These are phyloP conservation scores for Fusarium continuum DNA, from an alignment of 2,329 filamentous ascomycete genomes.

Conservation along the genomic window DNA sequence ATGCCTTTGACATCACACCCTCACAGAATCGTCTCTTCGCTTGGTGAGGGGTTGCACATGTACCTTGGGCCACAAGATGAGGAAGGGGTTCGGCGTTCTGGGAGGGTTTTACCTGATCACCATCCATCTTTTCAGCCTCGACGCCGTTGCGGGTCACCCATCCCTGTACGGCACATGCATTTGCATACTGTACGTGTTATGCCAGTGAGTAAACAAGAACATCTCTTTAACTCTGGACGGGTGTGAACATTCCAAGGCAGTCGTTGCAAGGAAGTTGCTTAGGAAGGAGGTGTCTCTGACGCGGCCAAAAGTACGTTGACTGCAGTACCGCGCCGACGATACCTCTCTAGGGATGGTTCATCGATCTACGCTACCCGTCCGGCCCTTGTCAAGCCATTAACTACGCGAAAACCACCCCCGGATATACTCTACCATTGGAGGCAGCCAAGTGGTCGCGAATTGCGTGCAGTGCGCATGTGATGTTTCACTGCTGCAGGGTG, in stretches of 20 bases:
- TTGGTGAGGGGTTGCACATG: conserved; percentile 13
- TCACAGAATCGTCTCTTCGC: background rate
- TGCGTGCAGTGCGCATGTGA: conserved; percentile 20
- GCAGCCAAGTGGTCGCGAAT: background rate
- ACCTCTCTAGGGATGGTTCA: background rate
- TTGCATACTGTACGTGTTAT: too few species aligned
- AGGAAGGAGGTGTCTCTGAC: background rate
- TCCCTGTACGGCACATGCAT: background rate
- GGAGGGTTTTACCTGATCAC: conserved; percentile 18
- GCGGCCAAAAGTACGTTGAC: background rate
- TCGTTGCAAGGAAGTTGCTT: background rate
- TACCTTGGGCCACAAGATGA: conserved; percentile 8
- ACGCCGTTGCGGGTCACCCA: conserved; percentile 49
- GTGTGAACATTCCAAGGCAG: background rate
- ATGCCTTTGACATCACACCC: conserved; percentile 38
- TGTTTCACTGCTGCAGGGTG: conserved; percentile 5
- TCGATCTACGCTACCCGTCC: conserved; percentile 21
- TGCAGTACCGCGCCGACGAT: background rate
- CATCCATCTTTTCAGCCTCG: conserved; percentile 24
- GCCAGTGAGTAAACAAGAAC: background rate
- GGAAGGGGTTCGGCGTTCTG: background rate
- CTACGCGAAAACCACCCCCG: background rate
- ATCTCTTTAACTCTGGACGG: background rate
- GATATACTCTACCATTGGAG: background rate
- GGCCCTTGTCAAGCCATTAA: conserved; percentile 3